Percentiles rank a stretch among this genome's conserved stretches.
phyloP scores from a whole-genome alignment of 495 filamentous ascomycete genomes.

The Collariella sp. region DNA sequence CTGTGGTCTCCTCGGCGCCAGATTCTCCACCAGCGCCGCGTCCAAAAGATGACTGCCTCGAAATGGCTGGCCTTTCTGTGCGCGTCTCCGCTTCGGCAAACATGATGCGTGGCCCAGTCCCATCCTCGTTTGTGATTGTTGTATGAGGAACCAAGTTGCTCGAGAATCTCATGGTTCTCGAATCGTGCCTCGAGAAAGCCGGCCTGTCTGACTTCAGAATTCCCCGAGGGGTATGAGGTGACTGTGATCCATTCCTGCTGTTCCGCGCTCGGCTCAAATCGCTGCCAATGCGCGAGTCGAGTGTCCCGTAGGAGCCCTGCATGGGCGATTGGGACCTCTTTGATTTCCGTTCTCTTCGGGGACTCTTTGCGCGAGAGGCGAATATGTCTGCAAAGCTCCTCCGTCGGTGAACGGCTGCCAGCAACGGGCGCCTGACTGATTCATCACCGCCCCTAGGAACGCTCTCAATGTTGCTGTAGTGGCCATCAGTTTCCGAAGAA shows the following conservation, averaged over 20 bases:
- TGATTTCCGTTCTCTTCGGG: conserved; percentile 10
- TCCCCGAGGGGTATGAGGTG: conserved; percentile 8
- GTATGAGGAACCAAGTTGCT: conserved; percentile 69
- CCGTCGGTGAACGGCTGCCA: conserved; percentile 23
- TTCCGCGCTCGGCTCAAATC: background rate
- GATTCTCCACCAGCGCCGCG: conserved; percentile 52
- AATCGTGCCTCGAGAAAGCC: conserved; percentile 43
- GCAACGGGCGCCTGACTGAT: conserved; percentile 17
- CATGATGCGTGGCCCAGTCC: conserved; percentile 66
- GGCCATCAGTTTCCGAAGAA: conserved; percentile 30
- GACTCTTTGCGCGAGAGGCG: conserved; percentile 7
- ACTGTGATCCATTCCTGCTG: background rate
- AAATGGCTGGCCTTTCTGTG: conserved; percentile 36
- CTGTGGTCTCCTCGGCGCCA: conserved; percentile 40
- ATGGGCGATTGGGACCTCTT: conserved; percentile 6
- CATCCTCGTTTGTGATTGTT: conserved; percentile 54
- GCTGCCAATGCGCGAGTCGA: background rate
- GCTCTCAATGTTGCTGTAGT: conserved; percentile 27
- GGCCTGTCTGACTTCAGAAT: conserved; percentile 32
- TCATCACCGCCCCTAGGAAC: conserved; percentile 21
- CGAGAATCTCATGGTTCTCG: conserved; percentile 51
- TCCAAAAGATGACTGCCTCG: conserved; percentile 40
- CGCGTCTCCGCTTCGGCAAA: conserved; percentile 47
- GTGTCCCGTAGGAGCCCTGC: conserved; percentile 16
- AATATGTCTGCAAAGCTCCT: conserved; percentile 31